Base-by-base conservation (phyloP, 495 filamentous ascomycete genomes). In the Aspergillus nanangensis region DNA sequence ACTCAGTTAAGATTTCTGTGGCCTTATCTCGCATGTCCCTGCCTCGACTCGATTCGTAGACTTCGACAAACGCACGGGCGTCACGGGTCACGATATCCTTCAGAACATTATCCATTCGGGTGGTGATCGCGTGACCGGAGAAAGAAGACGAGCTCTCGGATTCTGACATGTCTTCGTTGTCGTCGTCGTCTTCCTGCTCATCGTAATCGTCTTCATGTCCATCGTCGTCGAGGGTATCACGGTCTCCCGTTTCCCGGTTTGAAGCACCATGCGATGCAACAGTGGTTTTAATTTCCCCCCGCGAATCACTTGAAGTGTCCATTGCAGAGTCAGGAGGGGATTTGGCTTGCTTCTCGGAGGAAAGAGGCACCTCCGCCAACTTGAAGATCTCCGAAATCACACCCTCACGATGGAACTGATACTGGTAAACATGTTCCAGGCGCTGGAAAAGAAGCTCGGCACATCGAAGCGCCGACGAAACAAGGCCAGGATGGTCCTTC, bases 391-490 rank as follows among this genome's bases (percentile, higher is more conserved):
- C 94, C 0, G 87, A 76, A 53, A 99, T 91, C 15, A 99, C 93
- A 31, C 94, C 94, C 66, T 99, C 94, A 4, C 94, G 86, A 59
- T 99, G 93, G 56, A 99, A 95, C 53, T 97, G 94, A 57, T 96
- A 89, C 31, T 87, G 86, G 61, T 99, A 99, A 25, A 97, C 87
- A 21, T 81, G 69, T 38, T 88, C 87, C 9, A 97, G 66, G 13
- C 94, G 84, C 50, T 83, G 81, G 55, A 96, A 76, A 2, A 99
- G 72, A 2, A 97, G 67, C 61, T 97, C 90, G 1, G 90, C 84
- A 34, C 91, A 92, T 54, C 94, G 85, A 14, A 99, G 71, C 13
- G 90, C 93, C 52, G 77, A 83, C 27, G 88, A 86, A 11, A 97
- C 91, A 8, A 99, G 70, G 7, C 84, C 83, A 0, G 87, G 81